phyloP scores from a whole-genome alignment of 768 basidiomycete genomes.

The Psilocybe subaeruginosa region DNA sequence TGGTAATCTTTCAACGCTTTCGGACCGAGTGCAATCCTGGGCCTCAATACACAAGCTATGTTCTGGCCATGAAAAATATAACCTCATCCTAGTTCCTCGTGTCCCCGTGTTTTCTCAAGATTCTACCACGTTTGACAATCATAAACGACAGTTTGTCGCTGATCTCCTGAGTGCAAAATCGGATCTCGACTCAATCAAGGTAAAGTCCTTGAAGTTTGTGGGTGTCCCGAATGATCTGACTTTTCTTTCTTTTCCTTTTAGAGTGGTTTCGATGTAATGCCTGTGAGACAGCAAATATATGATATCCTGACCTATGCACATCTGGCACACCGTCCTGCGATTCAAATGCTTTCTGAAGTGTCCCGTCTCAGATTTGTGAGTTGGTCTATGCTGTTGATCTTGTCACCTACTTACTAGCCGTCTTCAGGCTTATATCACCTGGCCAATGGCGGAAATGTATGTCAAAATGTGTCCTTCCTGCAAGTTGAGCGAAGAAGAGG shows the following conservation, averaged over 20 bases:
- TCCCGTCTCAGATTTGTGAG: constrained; percentile 64
- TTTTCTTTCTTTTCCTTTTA: background rate
- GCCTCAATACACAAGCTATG: constrained; percentile 60
- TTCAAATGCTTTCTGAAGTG: constrained; percentile 58
- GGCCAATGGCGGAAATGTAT: constrained; percentile 77
- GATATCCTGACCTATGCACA: constrained; percentile 72
- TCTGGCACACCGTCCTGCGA: constrained; percentile 55
- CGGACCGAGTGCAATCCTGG: constrained; percentile 52
- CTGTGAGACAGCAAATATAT: constrained; percentile 69
- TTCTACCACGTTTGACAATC: constrained; percentile 50
- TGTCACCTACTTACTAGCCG: background rate
- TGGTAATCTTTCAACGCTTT: constrained; percentile 41
- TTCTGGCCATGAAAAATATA: constrained; percentile 59
- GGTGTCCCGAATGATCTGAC: background rate
- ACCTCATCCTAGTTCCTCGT: constrained; percentile 61
- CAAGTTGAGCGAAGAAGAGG: constrained; percentile 24
- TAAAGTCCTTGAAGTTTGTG: constrained; percentile 3
- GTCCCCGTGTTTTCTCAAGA: constrained; percentile 60
- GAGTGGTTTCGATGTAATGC: constrained; percentile 59
- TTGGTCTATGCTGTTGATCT: constrained; percentile 7
- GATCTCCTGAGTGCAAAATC: constrained; percentile 17
- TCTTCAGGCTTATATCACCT: constrained; percentile 62
- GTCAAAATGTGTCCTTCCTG: constrained; percentile 60
- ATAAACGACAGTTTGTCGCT: constrained; percentile 33
- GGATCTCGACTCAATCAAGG: constrained; percentile 23